A percentile compares a stretch with the other conserved stretches of the same genome.
These are phyloP conservation scores for Lipomyces oligophaga DNA, from an alignment of 805 yeast species.

Conservation along the genomic window DNA sequence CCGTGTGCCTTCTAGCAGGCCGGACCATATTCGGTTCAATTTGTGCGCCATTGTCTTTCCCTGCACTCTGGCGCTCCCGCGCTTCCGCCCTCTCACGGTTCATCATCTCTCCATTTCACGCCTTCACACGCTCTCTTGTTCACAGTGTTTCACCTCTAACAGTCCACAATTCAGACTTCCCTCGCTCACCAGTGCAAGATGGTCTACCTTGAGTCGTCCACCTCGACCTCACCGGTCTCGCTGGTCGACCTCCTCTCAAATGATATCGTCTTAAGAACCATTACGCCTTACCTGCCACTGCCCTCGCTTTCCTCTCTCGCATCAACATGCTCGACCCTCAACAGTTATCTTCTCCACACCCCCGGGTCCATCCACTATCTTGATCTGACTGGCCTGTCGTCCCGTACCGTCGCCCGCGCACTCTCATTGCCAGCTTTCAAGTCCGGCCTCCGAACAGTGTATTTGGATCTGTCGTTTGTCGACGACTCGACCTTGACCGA, in stretches of 20 bases:
- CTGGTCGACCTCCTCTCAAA: conserved; percentile 9
- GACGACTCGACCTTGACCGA: conserved; percentile 19
- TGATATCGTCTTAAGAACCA: conserved; percentile 19
- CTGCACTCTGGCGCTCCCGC: no score
- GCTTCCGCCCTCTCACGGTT: no score
- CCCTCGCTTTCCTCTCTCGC: conserved; percentile 11
- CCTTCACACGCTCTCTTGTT: no score
- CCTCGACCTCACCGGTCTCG: not conserved
- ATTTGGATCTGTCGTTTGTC: conserved; percentile 20
- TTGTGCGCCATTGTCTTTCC: no score
- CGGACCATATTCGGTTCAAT: no score
- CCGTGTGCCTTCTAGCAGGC: no score
- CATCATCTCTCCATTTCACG: no score
- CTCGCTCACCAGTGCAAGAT: no score
- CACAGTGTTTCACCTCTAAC: no score
- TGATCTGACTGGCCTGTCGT: conserved; percentile 13
- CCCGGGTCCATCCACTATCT: conserved; percentile 23
- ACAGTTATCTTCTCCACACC: not conserved
- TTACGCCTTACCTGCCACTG: conserved; percentile 21
- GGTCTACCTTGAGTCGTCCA: no score
- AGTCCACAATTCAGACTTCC: no score
- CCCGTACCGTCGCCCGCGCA: conserved; percentile 34
- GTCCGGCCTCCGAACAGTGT: conserved; percentile 53
- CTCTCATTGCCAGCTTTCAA: conserved; percentile 53
- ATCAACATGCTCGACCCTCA: not conserved